Evolutionary conservation across 805 yeast species (phyloP).

Genomic region (Geotrichum ghanense): DNA sequence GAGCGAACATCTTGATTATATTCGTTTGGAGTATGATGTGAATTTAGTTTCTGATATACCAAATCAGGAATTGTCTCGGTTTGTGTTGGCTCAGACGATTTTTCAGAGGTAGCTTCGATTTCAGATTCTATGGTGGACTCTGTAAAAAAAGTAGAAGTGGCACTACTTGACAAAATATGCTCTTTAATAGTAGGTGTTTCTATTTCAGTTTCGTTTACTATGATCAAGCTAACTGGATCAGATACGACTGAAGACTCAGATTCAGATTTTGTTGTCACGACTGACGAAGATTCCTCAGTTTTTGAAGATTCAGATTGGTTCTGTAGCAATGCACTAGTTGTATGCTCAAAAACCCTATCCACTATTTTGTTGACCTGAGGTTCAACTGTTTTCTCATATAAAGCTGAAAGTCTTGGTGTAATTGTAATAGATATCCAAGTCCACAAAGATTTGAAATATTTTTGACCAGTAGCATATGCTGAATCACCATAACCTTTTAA

Average conservation of each 20-base stretch:
- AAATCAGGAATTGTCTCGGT: not conserved
- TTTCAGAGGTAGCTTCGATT: not conserved
- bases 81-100: not conserved
- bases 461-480: not conserved
- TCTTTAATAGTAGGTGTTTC: not conserved
- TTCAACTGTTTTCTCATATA: constrained; percentile 16
- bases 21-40: not conserved
- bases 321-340: not conserved
- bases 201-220: not conserved
- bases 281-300: not conserved
- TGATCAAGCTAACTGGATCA: no score
- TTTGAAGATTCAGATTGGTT: not conserved
- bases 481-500: not conserved
- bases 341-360: constrained; percentile 11
- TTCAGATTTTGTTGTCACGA: not conserved
- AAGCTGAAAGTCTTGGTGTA: constrained; percentile 9
- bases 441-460: not conserved
- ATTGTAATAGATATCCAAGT: constrained; percentile 9
- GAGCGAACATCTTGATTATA: not conserved
- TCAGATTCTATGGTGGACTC: not conserved
- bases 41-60: not conserved
- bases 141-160: not conserved
- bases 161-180: not conserved
- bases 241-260: not conserved
- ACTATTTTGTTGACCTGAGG: constrained; percentile 18